Percentiles rank a stretch among this genome's conserved stretches.
These are phyloP conservation scores for Talaromyces sp. DNA, from an alignment of 2,329 filamentous ascomycete genomes.

Conservation along the genomic window DNA sequence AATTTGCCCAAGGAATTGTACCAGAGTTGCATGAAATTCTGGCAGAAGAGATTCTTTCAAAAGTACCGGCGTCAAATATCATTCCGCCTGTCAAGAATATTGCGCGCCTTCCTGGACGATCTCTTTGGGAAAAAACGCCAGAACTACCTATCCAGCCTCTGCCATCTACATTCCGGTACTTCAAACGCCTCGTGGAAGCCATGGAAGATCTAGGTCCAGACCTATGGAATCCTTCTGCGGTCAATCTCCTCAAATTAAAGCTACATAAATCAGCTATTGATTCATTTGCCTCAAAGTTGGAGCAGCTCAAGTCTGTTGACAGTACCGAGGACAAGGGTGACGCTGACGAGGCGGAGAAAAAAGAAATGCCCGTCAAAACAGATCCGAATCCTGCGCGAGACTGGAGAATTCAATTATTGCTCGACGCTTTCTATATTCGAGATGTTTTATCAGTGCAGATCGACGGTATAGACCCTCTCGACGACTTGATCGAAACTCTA, in stretches of 20 bases:
- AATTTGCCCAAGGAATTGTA: constrained; percentile 61
- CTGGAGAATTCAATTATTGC: constrained; percentile 37
- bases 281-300: constrained; percentile 23
- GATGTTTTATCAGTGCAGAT: constrained; percentile 25
- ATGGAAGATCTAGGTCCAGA: constrained; percentile 74
- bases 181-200: constrained; percentile 60
- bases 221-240: constrained; percentile 72
- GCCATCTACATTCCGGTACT: constrained; percentile 66
- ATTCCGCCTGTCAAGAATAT: constrained; percentile 25
- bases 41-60: constrained; percentile 50
- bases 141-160: constrained; percentile 76
- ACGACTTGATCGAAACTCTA: constrained; percentile 47
- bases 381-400: constrained; percentile 23
- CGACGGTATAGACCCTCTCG: constrained; percentile 39
- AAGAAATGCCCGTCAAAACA: background rate
- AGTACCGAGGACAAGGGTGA: constrained; percentile 13
- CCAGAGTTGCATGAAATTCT: constrained; percentile 63
- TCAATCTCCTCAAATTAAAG: constrained; percentile 59
- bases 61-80: constrained; percentile 46
- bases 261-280: constrained; percentile 50
- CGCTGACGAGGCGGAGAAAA: background rate
- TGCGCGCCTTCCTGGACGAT: constrained; percentile 55
- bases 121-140: constrained; percentile 77
- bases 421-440: constrained; percentile 35
- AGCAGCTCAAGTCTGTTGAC: constrained; percentile 20